A percentile compares a stretch with the other conserved stretches of the same genome.
phyloP scores from a whole-genome alignment of 2,329 filamentous ascomycete genomes.

The Penicillium sclerotigenum region DNA sequence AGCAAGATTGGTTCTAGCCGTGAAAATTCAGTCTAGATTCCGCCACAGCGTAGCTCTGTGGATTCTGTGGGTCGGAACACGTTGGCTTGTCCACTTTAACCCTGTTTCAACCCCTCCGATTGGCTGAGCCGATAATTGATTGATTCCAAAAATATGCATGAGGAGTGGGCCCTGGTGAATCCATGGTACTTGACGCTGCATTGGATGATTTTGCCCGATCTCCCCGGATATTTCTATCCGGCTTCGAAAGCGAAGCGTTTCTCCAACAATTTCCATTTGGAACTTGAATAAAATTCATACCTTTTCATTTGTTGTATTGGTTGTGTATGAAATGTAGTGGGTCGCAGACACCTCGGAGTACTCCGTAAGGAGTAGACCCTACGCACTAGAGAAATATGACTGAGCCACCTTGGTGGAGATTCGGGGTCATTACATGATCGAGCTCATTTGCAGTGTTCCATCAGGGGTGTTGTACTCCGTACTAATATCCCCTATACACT shows the following conservation, averaged over 20 bases:
- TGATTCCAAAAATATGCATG: constrained; percentile 11
- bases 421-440: background rate
- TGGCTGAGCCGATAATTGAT: background rate
- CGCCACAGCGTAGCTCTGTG: constrained; percentile 19
- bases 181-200: background rate
- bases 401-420: background rate
- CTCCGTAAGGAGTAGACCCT: background rate
- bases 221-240: constrained; percentile 9
- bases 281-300: background rate
- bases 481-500: background rate
- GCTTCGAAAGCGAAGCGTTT: background rate
- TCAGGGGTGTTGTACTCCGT: background rate
- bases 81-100: constrained; percentile 19
- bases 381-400: background rate
- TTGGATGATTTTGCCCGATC: constrained; percentile 10
- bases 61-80: constrained; percentile 21
- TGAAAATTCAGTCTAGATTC: constrained; percentile 18
- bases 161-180: background rate
- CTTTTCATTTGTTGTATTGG: background rate
- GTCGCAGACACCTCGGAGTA: background rate
- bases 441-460: background rate
- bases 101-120: background rate
- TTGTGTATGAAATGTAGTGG: background rate
- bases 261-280: background rate
- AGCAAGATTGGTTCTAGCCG: constrained; percentile 1